Percentiles rank a stretch among this genome's conserved stretches.
phyloP scores from a whole-genome alignment of 257 asterid species.

The Rehmannia glutinosa region DNA sequence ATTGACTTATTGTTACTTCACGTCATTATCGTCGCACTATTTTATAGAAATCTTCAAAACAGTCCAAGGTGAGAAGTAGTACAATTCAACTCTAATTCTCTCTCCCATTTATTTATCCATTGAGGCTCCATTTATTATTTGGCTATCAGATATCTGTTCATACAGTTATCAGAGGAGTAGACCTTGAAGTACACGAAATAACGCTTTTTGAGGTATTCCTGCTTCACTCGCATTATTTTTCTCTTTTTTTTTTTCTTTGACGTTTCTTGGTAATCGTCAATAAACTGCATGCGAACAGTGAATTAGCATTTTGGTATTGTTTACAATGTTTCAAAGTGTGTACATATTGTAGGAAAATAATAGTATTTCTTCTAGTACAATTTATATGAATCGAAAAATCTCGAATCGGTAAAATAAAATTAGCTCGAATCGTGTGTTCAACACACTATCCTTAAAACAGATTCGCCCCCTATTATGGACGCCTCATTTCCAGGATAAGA shows the following conservation, averaged over 20 bases:
- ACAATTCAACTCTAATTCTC: too few species aligned
- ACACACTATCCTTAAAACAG: too few species aligned
- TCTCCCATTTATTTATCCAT: background rate
- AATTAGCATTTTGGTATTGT: background rate
- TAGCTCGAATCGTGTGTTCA: too few species aligned
- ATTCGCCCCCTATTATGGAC: too few species aligned
- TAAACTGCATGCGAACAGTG: background rate
- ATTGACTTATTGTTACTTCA: slow-evolving; percentile 11
- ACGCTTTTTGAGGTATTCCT: background rate
- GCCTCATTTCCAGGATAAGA: too few species aligned
- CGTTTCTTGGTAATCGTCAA: background rate
- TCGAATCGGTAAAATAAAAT: too few species aligned
- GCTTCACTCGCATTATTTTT: background rate
- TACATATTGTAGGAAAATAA: too few species aligned
- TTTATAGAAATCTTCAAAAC: slow-evolving; percentile 8
- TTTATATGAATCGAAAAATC: too few species aligned
- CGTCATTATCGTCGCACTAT: background rate
- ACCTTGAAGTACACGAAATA: too few species aligned
- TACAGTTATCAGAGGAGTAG: background rate
- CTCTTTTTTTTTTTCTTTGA: background rate
- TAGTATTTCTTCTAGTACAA: too few species aligned
- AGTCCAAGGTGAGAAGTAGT: slow-evolving; percentile 7
- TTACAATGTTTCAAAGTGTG: background rate
- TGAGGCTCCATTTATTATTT: slow-evolving; percentile 4
- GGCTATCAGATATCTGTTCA: background rate